Base-by-base conservation (phyloP, 129 eudicot species). In the carrot (Daucus carota) region DNA sequence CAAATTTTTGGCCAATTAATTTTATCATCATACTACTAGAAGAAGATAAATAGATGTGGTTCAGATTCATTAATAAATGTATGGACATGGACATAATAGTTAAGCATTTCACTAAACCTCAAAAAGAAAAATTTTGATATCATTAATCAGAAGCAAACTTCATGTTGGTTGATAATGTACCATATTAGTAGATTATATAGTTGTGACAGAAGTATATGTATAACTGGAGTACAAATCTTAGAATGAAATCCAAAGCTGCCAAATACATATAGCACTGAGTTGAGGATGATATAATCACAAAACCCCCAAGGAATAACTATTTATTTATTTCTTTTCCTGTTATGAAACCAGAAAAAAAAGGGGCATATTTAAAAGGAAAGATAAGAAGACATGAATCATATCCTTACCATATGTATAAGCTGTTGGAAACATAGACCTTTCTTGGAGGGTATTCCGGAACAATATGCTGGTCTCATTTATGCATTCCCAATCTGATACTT, bases 401-500 rank as follows among this genome's bases (percentile, higher is more conserved):
- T 46, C 50, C 66, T 68, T 69, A 67, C 74, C 75, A 36, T 46
- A 77, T 47, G 80, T 66, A 68, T 77, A 77, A 28, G 74, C 68
- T n/a, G 73, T 66, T 8, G 75, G 75, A 36, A 69, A 77, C 74
- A 48, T 77, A 26, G 80, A 77, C 69, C 80, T 69, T 52, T 76
- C 79, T 76, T 76, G 79, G 59, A 76, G 79, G 42, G 73, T 76
- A 26, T 76, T 76, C 73, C 79, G 57, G 34, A 60, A 76, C 59
- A 76, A 76, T 60, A 76, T 62, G 72, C 70, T 52, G 79, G 79
- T 76, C 72, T 62, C 48, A 28, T 76, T 77, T 69, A 66, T 69
- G 33, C 75, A 69, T 36, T 77, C 74, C 80, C 80, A 69, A 34
- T 95, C 99, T 0, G 95, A 88, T 66, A 95, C 97, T 81, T 92